Evolutionary conservation across 2,329 filamentous ascomycete genomes (phyloP).

Genomic region (Didymella pinodella): DNA sequence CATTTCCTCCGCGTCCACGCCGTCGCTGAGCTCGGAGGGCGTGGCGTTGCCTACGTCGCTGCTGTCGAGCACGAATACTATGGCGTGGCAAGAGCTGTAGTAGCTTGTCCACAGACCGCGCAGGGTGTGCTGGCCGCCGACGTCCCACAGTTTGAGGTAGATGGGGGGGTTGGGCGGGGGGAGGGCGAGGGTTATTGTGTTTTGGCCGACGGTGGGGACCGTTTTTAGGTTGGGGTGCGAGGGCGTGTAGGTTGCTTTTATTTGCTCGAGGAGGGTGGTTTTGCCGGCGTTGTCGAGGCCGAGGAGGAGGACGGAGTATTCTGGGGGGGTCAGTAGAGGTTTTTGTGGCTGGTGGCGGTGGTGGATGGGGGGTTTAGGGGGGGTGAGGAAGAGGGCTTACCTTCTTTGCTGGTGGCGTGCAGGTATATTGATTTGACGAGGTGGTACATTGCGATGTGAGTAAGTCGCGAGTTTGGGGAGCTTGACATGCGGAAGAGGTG

Average conservation of each 20-base stretch:
- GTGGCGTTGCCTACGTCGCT: slow-evolving; percentile 89
- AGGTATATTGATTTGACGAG: slow-evolving; percentile 93
- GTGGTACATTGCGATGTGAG: slow-evolving; percentile 78
- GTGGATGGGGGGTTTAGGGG: neutral
- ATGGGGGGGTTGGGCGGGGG: slow-evolving; percentile 71
- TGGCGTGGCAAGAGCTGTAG: slow-evolving; percentile 90
- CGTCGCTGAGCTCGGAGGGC: slow-evolving; percentile 58
- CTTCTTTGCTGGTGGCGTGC: slow-evolving; percentile 96
- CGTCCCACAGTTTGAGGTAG: slow-evolving; percentile 99
- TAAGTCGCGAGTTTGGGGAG: neutral
- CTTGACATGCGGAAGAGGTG: slow-evolving; percentile 12
- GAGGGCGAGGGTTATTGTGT: slow-evolving; percentile 88
- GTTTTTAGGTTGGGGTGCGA: slow-evolving; percentile 78
- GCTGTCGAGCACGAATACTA: slow-evolving; percentile 97
- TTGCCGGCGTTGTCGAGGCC: slow-evolving; percentile 98
- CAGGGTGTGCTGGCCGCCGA: slow-evolving; percentile 89
- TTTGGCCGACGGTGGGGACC: slow-evolving; percentile 96
- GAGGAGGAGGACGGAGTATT: slow-evolving; percentile 96
- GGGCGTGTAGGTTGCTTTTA: slow-evolving; percentile 84
- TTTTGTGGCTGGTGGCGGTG: neutral
- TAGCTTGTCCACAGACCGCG: slow-evolving; percentile 95
- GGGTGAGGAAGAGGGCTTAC: slow-evolving; percentile 53
- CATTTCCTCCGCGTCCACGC: slow-evolving; percentile 33
- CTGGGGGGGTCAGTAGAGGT: slow-evolving; percentile 56
- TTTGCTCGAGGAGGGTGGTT: slow-evolving; percentile 96